Percentiles rank a stretch among this genome's conserved stretches.
Evolutionary conservation across 2,329 filamentous ascomycete species (phyloP).

Genomic region (Xylariales sp.): DNA sequence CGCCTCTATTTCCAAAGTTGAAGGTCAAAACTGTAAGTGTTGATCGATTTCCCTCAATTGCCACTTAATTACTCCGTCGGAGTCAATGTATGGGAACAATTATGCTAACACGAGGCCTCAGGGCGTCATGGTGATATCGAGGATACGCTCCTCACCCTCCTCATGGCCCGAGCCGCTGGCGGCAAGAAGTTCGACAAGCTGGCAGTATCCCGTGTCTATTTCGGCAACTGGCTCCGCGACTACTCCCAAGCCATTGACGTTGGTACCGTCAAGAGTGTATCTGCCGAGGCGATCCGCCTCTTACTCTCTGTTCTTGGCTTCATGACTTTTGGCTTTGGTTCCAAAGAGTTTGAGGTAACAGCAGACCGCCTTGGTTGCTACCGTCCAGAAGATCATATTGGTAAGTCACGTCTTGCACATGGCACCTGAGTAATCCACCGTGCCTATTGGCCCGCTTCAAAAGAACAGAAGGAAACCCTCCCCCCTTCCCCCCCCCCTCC

Average conservation of each 20-base stretch:
- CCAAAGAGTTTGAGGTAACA: conserved; percentile 82
- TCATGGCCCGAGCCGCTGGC: conserved; percentile 48
- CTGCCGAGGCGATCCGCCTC: conserved; percentile 84
- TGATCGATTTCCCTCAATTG: not conserved
- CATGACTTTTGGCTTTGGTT: conserved; percentile 80
- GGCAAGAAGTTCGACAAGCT: conserved; percentile 85
- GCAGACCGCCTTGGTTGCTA: conserved; percentile 75
- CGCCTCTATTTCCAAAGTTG: conserved; percentile 72
- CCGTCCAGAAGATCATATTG: conserved; percentile 75
- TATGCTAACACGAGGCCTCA: no score
- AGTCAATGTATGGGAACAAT: no score
- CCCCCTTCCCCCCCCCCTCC: no score
- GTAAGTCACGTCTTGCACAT: no score
- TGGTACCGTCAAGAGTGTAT: conserved; percentile 86
- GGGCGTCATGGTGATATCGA: conserved; percentile 90
- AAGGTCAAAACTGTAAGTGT: conserved; percentile 74
- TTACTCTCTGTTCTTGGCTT: conserved; percentile 87
- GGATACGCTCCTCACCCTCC: conserved; percentile 75
- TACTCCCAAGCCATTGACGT: conserved; percentile 95
- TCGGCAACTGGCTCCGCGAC: conserved; percentile 92
- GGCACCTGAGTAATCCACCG: no score
- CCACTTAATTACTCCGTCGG: not conserved
- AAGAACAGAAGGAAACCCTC: no score
- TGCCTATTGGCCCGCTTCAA: no score
- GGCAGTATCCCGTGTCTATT: conserved; percentile 85